Conservation (phyloP, 2,329 filamentous ascomycete genomes). For the Fusarium algeriense region DNA sequence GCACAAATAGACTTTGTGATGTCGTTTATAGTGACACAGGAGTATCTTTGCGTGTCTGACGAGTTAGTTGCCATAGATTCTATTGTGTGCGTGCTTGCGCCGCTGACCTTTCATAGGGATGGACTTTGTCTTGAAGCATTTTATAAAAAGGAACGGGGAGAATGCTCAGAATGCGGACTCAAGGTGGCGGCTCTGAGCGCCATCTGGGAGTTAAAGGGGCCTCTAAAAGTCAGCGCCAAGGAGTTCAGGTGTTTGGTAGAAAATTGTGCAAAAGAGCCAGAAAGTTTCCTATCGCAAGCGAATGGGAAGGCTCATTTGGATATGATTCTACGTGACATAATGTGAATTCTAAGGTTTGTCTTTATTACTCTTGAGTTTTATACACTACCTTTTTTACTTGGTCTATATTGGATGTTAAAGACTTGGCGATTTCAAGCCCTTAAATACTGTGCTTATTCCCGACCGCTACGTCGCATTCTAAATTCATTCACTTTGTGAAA, state of each 20-base stretch:
- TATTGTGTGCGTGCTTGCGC: background rate
- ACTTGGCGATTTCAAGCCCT: background rate
- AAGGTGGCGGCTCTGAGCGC: background rate
- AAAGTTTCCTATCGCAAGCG: accelerated
- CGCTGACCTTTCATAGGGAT: background rate
- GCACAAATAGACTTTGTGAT: background rate
- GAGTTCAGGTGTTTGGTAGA: background rate
- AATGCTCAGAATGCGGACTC: background rate
- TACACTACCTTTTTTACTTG: no score
- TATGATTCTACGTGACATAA: no score
- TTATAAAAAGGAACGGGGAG: background rate
- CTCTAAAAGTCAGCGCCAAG: accelerated
- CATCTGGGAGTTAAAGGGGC: background rate
- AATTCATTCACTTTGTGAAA: background rate
- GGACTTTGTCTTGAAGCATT: background rate
- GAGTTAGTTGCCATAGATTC: background rate
- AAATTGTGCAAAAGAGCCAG: background rate
- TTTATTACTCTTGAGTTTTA: no score
- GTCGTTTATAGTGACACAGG: background rate
- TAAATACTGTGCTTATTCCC: background rate
- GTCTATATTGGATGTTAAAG: no score
- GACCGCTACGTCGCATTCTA: background rate
- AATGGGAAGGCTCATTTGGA: background rate
- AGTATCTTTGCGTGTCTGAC: background rate
- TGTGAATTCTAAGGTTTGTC: no score